Base-by-base conservation (phyloP, 169 alveolate species). In the Babesia sp. region DNA sequence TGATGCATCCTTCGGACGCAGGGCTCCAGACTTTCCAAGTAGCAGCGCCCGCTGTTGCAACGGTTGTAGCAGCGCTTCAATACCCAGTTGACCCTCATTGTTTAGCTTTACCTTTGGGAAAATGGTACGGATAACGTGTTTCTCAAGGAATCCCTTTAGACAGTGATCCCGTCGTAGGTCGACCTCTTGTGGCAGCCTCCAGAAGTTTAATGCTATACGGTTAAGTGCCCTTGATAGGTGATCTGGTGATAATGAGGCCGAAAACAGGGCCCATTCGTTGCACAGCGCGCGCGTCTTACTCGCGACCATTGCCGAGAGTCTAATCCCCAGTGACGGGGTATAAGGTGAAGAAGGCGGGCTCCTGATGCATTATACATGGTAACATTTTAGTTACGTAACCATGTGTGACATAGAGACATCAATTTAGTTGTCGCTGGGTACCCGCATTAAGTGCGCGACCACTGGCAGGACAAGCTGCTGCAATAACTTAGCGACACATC, bases 1-100 rank as follows among this genome's bases (percentile, higher is more conserved):
- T 12, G 86, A 78, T n/a, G 41, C 54, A 39, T 69, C 70, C 61
- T 68, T 78, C 22, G 74, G 68, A 14, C 60, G 33, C 8, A 78
- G 46, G 36, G 57, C 5, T 26, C 67, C 45, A 16, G 64, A 34
- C 28, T 42, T 37, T 14, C 71, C 71, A 20, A 75, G 71, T 0
- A 36, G 44, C 7, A 75, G 48, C 3, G 60, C 61, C 12, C 73
- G 69, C 20, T 41, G 22, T 14, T 75, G 85, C 31, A 75, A 20
- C 8, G 55, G 67, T 26, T 61, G 64, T 37, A 75, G 31, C 1
- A 67, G 29, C 18, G 34, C 66, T 7, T 55, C 18, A 3, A 75
- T 18, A 2, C 34, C 67, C 37, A 75, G 36, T n/a, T 64, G 34
- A 18, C 71, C 73, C 16, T 11, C 9, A 26, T 48, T 50, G 24